These are phyloP conservation scores for Mortierella sp. DNA, from an alignment of 371 early-diverging fungal genomes.

Conservation along the genomic window DNA sequence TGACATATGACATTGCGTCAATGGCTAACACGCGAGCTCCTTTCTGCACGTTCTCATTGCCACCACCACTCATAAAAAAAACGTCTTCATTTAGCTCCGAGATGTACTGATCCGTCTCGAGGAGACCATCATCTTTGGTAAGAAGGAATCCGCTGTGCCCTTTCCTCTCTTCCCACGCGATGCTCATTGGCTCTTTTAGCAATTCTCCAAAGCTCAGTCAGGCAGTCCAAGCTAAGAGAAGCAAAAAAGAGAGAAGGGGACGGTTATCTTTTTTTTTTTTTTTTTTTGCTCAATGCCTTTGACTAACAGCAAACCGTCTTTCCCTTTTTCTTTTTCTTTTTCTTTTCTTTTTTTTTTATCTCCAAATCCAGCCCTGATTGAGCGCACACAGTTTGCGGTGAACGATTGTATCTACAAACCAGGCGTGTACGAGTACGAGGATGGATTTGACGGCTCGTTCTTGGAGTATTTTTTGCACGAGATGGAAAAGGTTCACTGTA, in stretches of 20 bases:
- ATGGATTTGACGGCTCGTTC: slow-evolving; percentile 80
- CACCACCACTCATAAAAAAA: no score
- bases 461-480: slow-evolving; percentile 90
- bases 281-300: slow-evolving; percentile 1
- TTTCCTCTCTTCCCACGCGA: no score
- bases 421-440: slow-evolving; percentile 69
- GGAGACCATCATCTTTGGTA: slow-evolving; percentile 96
- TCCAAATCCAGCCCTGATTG: slow-evolving; percentile 77
- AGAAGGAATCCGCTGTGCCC: no score
- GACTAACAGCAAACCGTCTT: not conserved
- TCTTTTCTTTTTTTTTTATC: not conserved
- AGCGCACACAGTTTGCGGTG: slow-evolving; percentile 90
- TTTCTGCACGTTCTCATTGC: no score
- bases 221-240: not conserved
- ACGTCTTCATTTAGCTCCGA: slow-evolving; percentile 69
- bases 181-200: no score
- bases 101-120: slow-evolving; percentile 87
- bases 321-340: not conserved
- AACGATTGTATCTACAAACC: slow-evolving; percentile 83
- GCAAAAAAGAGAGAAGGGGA: no score
- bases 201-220: not conserved
- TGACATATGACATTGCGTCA: no score
- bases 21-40: no score
- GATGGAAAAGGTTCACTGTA: slow-evolving; percentile 92
- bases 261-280: no score